Percentiles rank a stretch among this genome's conserved stretches.
Conservation (phyloP, 495 filamentous ascomycete genomes). For the Podospora tetraspora region DNA sequence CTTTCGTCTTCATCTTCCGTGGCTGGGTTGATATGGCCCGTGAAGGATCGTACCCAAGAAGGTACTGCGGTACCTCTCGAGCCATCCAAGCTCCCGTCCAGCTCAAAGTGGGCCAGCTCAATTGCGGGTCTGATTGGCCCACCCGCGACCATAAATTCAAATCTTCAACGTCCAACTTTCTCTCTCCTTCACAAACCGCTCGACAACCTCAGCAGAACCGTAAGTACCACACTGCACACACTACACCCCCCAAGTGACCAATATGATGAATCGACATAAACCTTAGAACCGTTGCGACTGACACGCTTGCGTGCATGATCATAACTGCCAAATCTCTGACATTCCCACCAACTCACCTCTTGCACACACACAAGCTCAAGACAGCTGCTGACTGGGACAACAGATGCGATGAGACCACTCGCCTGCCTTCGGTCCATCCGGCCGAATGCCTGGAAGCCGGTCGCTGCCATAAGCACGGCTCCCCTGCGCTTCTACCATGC, state of each 20-base stretch:
- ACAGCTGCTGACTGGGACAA: conserved; percentile 3
- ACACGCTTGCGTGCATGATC: conserved; percentile 63
- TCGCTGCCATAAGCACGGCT: conserved; percentile 19
- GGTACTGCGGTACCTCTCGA: too few species aligned
- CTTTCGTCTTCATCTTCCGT: too few species aligned
- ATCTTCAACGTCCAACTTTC: neutral
- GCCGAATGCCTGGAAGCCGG: conserved; percentile 42
- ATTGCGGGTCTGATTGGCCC: conserved; percentile 15
- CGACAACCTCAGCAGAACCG: conserved; percentile 17
- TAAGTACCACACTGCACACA: conserved; percentile 15
- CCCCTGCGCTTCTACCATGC: conserved; percentile 44
- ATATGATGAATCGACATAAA: conserved; percentile 43
- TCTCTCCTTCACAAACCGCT: neutral
- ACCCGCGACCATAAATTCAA: neutral
- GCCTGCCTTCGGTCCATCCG: conserved; percentile 48
- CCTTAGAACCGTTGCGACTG: conserved; percentile 95
- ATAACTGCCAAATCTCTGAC: conserved; percentile 49
- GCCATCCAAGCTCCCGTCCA: neutral
- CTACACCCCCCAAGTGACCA: neutral
- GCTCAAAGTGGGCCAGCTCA: neutral
- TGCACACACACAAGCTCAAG: neutral
- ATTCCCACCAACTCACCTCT: conserved; percentile 15
- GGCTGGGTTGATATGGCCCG: too few species aligned
- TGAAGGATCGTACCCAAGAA: too few species aligned
- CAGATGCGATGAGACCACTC: conserved; percentile 34